These are phyloP conservation scores for Penicillium concentricum DNA, from an alignment of 2,329 filamentous ascomycete species.

Conservation along the genomic window DNA sequence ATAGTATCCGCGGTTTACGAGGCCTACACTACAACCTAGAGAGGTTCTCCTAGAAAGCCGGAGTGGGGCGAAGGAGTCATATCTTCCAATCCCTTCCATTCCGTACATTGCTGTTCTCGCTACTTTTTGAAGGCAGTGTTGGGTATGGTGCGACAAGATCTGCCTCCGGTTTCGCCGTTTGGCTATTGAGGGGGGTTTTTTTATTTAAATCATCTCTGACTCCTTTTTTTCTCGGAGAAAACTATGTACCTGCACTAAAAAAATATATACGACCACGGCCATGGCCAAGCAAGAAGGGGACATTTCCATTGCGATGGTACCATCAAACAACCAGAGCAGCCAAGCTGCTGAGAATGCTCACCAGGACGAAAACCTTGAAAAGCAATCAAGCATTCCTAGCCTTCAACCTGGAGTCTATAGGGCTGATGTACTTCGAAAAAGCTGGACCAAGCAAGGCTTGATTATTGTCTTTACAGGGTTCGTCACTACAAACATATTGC, in stretches of 20 bases:
- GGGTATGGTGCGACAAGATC: not conserved
- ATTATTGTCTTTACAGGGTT: conserved; percentile 20
- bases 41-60: not conserved
- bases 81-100: not conserved
- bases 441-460: conserved; percentile 21
- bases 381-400: conserved; percentile 8
- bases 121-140: not conserved
- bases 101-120: not conserved
- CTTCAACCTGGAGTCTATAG: conserved; percentile 23
- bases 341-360: not conserved
- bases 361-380: not conserved
- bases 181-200: not conserved
- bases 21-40: not conserved
- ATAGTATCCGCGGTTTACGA: not conserved
- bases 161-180: not conserved
- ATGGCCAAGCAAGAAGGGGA: conserved; percentile 6
- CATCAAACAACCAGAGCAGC: not conserved
- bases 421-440: conserved; percentile 19
- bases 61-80: not conserved
- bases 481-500: not conserved
- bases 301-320: not conserved
- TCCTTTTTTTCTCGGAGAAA: not conserved
- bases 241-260: not conserved
- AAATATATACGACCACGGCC: not conserved
- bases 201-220: not conserved